Conservation (phyloP, 495 filamentous ascomycete species). For the Annulohypoxylon bovei region DNA sequence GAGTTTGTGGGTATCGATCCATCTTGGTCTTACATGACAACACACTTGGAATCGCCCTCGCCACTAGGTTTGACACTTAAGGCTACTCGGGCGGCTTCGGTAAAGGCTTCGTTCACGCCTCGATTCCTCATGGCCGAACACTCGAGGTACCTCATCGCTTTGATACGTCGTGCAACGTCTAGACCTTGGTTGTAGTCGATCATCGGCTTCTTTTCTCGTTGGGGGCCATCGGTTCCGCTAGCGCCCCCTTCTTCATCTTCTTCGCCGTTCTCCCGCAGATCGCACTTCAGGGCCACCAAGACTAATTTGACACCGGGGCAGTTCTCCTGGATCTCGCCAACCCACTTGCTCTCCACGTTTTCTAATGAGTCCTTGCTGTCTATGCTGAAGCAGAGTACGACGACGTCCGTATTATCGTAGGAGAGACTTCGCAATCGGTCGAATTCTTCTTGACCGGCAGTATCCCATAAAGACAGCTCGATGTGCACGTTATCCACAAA, state of each 20-base stretch:
- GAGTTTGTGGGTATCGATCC: conserved; percentile 4
- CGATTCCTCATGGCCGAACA: conserved; percentile 98
- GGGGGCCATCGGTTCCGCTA: conserved; percentile 46
- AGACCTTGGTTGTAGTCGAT: conserved; percentile 94
- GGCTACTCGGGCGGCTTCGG: conserved; percentile 96
- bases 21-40: conserved; percentile 60
- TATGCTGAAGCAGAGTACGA: conserved; percentile 98
- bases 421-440: conserved; percentile 93
- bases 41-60: conserved; percentile 70
- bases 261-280: conserved; percentile 78
- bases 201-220: conserved; percentile 71
- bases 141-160: conserved; percentile 92
- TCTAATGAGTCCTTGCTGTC: conserved; percentile 96
- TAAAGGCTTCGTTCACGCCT: conserved; percentile 98
- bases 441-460: conserved; percentile 98
- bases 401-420: conserved; percentile 93
- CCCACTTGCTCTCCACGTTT: conserved; percentile 98
- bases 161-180: conserved; percentile 89
- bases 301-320: conserved; percentile 94
- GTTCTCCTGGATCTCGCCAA: conserved; percentile 96
- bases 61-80: conserved; percentile 91
- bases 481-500: conserved; percentile 97
- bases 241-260: conserved; percentile 62
- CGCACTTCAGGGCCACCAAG: conserved; percentile 96
- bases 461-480: conserved; percentile 97